Base-by-base conservation (phyloP, 2,329 filamentous ascomycete species). In the Cordyceps fumosorosea region DNA sequence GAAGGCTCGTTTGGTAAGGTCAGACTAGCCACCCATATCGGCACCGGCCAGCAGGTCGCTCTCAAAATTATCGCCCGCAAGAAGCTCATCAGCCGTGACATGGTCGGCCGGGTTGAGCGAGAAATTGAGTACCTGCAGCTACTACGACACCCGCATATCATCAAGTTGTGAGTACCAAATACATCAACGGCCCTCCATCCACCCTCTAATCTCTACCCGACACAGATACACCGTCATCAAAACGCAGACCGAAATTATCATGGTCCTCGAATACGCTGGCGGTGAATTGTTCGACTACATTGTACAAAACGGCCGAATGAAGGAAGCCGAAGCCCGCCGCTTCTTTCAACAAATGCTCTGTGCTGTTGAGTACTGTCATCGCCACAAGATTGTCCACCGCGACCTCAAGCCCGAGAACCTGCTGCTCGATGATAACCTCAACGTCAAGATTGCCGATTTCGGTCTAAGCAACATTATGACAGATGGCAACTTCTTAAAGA, bases 341-440 rank as follows among this genome's bases (percentile, higher is more conserved):
- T 97, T 99, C 80, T 99, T 99, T 76, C 95, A 99, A 76, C 95
- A 99, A 76, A 99, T 99, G 77, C 90, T 99, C 60, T 97, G 95
- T 75, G 95, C 95, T 50, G 95, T 99, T 68, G 95, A 99, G 75
- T 99, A 99, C 78, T 99, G 95, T 72, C 95, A 99, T 77, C 86
- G 95, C 65, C 95, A 99, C 80, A 98, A 98, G 79, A 98, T 99
- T 71, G 95, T 98, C 47, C 95, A 99, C 76, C 89, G 95, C 74
- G 95, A 99, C 74, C 79, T 99, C 65, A 99, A 99, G 76, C 95
- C 95, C 11, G 95, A 99, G 80, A 99, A 99, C 73, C 79, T 99
- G 55, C 84, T 99, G 50, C 86, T 99, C 57, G 95, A 99, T 76
- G 91, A 96, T 67, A 89, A 96, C 64, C 88, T 96, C 72, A 97